A percentile compares a stretch with the other conserved stretches of the same genome.
Conservation (phyloP, 345 rosid species). For the Dovyalis caffra region DNA sequence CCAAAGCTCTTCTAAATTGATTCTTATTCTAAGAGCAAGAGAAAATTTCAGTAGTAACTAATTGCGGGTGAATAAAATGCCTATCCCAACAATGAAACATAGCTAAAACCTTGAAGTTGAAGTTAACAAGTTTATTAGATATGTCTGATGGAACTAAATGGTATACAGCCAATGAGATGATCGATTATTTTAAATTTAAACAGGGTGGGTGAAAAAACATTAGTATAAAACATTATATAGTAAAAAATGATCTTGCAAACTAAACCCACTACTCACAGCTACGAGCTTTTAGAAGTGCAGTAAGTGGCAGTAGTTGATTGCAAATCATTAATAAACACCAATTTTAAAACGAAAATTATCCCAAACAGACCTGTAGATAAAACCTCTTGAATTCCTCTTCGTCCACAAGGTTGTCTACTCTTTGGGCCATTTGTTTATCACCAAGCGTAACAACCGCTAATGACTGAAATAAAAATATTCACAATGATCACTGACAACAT, state of each 20-base stretch:
- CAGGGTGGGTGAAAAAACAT: neutral
- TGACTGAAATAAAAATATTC: conserved; percentile 48
- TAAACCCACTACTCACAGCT: neutral
- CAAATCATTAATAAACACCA: conserved; percentile 16
- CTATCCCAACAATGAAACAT: neutral
- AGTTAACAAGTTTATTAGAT: neutral
- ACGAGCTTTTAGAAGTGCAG: neutral
- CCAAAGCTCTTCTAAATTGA: neutral
- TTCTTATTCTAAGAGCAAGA: neutral
- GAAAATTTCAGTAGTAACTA: neutral
- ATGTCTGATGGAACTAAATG: neutral
- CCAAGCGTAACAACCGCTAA: conserved; percentile 97
- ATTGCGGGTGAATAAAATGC: neutral
- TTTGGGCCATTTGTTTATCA: conserved; percentile 95
- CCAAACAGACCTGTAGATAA: conserved; percentile 84
- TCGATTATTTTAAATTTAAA: neutral
- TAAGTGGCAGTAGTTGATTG: neutral
- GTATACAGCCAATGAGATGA: neutral
- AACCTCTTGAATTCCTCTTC: conserved; percentile 89
- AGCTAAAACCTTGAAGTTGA: neutral
- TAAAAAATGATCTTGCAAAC: neutral
- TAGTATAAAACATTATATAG: neutral
- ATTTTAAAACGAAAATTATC: conserved; percentile 18
- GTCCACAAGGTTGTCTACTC: conserved; percentile 80
- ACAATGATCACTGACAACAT: neutral